Conservation (phyloP, 495 filamentous ascomycete species). For the Penicillium daleae region DNA sequence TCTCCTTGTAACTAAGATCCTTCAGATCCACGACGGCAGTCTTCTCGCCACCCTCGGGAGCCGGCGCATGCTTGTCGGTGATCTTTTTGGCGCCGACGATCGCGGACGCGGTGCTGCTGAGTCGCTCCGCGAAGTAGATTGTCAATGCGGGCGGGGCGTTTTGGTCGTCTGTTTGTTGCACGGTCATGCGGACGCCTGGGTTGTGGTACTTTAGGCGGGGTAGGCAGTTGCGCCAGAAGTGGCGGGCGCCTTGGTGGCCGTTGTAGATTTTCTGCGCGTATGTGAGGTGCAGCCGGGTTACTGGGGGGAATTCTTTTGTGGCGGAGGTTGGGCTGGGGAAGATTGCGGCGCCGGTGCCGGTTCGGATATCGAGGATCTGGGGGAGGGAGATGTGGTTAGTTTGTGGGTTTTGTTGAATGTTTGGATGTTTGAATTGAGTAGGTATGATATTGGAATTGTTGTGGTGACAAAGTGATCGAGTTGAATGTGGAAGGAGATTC, state of each 20-base stretch:
- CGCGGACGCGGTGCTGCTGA: slow-evolving; percentile 37
- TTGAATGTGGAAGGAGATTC: slow-evolving; percentile 10
- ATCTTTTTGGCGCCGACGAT: slow-evolving; percentile 29
- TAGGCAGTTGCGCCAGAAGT: slow-evolving; percentile 86
- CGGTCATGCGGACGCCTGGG: slow-evolving; percentile 78
- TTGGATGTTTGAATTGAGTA: not conserved
- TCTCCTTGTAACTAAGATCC: slow-evolving; percentile 51
- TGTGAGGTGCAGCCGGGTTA: slow-evolving; percentile 82
- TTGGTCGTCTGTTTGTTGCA: slow-evolving; percentile 65
- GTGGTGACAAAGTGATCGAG: slow-evolving; percentile 2
- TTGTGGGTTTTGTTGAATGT: not conserved
- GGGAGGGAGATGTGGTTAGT: not conserved
- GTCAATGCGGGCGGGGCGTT: slow-evolving; percentile 67
- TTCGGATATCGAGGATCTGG: slow-evolving; percentile 71
- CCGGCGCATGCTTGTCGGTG: slow-evolving; percentile 42
- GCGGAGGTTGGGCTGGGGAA: slow-evolving; percentile 59
- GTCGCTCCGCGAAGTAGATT: slow-evolving; percentile 65
- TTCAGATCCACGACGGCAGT: slow-evolving; percentile 41
- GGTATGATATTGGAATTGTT: not conserved
- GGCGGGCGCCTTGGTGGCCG: slow-evolving; percentile 77
- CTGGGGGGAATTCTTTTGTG: slow-evolving; percentile 56
- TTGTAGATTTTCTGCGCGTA: slow-evolving; percentile 65
- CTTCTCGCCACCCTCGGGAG: slow-evolving; percentile 38
- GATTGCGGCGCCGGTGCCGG: slow-evolving; percentile 80
- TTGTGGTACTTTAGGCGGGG: slow-evolving; percentile 94